phyloP scores from a whole-genome alignment of 129 eudicot genomes.

The Centaurea solstitialis region DNA sequence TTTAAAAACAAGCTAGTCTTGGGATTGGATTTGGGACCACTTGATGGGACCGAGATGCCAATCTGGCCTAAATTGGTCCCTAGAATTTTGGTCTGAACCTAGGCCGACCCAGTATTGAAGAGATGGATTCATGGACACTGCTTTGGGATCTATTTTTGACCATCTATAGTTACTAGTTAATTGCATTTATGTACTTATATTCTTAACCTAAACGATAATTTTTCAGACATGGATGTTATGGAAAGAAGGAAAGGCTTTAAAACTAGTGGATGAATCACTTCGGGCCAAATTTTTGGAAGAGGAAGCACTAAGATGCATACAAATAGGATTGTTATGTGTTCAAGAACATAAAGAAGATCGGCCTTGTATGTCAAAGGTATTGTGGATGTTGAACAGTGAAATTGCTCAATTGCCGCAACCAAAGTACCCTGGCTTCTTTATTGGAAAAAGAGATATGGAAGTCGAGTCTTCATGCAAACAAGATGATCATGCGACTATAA shows the following conservation, averaged over 20 bases:
- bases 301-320: no score
- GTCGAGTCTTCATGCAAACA: constrained; percentile 44
- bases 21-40: no score
- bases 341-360: constrained; percentile 28
- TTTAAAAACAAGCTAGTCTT: no score
- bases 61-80: no score
- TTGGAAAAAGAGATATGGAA: constrained; percentile 46
- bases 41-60: no score
- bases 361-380: constrained; percentile 28
- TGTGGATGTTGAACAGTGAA: constrained; percentile 24
- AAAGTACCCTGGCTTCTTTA: constrained; percentile 27
- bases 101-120: no score
- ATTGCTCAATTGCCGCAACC: constrained; percentile 11
- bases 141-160: no score
- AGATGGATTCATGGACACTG: no score
- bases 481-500: constrained; percentile 53
- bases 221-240: constrained; percentile 36
- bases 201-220: background rate
- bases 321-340: no score
- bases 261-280: constrained; percentile 21
- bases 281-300: constrained; percentile 8
- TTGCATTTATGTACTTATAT: background rate
- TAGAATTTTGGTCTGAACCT: no score
- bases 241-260: constrained; percentile 25
- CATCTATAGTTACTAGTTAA: background rate